A percentile compares a stretch with the other conserved stretches of the same genome.
Conservation (phyloP, 768 basidiomycete species). For the Calocera viscosa region DNA sequence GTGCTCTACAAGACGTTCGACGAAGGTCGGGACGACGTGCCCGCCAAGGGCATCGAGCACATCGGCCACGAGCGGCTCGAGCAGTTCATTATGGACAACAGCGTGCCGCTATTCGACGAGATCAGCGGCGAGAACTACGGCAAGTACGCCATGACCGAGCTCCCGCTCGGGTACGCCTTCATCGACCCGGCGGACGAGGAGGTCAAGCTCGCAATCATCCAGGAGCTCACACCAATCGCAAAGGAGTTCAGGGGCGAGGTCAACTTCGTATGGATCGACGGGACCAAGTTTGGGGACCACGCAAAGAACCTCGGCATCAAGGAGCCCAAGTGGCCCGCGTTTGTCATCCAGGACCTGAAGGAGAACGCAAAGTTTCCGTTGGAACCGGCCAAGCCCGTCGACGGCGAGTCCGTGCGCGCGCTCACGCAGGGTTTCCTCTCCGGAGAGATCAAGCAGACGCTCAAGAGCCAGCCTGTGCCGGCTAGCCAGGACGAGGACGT, state of each 20-base stretch:
- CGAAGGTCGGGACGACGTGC: conserved; percentile 59
- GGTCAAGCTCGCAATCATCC: conserved; percentile 51
- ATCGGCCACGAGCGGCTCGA: conserved; percentile 50
- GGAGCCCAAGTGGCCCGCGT: conserved; percentile 81
- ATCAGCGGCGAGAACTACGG: conserved; percentile 90
- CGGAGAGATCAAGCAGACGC: conserved; percentile 62
- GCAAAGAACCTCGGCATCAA: conserved; percentile 83
- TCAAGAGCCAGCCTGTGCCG: conserved; percentile 86
- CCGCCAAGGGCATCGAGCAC: conserved; percentile 41
- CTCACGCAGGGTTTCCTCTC: conserved; percentile 55
- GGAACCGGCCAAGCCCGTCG: conserved; percentile 53
- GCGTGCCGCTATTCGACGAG: conserved; percentile 81
- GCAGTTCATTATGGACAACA: conserved; percentile 68
- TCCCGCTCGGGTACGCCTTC: conserved; percentile 92
- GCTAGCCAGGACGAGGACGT: conserved; percentile 72
- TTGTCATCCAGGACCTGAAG: conserved; percentile 78
- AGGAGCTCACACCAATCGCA: conserved; percentile 62
- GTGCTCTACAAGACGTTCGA: conserved; percentile 90
- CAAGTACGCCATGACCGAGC: conserved; percentile 62
- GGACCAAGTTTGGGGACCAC: conserved; percentile 87
- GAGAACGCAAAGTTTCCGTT: conserved; percentile 83
- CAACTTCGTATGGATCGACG: conserved; percentile 99
- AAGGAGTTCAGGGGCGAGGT: conserved; percentile 69
- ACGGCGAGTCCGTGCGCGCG: conserved; percentile 41
- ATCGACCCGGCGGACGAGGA: conserved; percentile 58